Evolutionary conservation across 2,329 filamentous ascomycete genomes (phyloP).

Genomic region (Pseudocercospora ulei): DNA sequence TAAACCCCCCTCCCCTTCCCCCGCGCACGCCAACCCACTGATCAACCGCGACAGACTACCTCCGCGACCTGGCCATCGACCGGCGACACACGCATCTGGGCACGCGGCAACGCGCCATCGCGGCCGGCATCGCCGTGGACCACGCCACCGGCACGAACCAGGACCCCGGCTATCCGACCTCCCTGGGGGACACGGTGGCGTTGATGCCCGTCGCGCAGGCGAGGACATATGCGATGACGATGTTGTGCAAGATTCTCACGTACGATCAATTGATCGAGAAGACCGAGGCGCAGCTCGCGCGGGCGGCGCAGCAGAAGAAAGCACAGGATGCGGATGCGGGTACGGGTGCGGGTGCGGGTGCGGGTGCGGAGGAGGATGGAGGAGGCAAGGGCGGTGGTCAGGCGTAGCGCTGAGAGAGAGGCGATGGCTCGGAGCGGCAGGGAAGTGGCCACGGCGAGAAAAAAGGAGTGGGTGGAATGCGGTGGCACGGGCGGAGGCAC

Average conservation of each 20-base stretch:
- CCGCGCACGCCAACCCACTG: no score
- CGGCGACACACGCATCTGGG: not conserved
- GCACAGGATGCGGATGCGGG: not conserved
- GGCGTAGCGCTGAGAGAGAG: no score
- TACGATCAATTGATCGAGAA: not conserved
- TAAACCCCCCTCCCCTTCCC: no score
- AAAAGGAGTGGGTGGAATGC: no score
- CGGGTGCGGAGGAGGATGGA: no score
- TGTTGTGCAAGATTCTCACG: not conserved
- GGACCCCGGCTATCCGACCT: not conserved
- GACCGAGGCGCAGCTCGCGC: not conserved
- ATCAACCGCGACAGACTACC: no score
- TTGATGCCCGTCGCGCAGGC: not conserved
- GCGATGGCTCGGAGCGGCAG: no score
- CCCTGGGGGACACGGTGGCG: not conserved
- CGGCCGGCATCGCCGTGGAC: not conserved
- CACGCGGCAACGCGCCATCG: not conserved
- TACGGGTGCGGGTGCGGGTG: no score
- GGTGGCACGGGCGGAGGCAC: no score
- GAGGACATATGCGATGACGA: not conserved
- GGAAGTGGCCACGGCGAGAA: no score
- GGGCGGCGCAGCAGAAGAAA: not conserved
- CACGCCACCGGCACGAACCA: not conserved
- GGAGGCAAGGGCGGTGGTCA: no score
- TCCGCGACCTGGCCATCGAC: not conserved